Base-by-base conservation (phyloP, 257 asterid genomes). In the Solanum appendiculatum region DNA sequence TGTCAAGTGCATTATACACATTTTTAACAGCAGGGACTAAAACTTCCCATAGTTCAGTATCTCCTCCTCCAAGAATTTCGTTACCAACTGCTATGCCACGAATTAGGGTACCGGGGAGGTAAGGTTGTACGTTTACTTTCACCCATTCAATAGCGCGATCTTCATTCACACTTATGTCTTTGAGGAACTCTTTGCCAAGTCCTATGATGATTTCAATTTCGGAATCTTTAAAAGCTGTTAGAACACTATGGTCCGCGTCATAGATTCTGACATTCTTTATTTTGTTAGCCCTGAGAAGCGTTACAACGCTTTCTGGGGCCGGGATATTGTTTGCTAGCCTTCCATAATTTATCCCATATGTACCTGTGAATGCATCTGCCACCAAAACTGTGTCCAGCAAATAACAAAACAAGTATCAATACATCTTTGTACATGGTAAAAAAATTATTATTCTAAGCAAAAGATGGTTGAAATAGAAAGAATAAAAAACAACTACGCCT, bases 1-100 rank as follows among this genome's bases (percentile, higher is more conserved):
- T 89, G 1, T 86, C 84, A 15, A 94, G 98, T 88, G 99, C 99
- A 16, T 56, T 74, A 82, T 96, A 91, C 64, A 96, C 97, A 88
- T 94, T 96, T 70, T 87, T 91, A 37, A 91, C 98, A 0, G 98
- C 99, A 0, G 98, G 98, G 15, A 94, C 93, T 3, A 96, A 93
- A 3, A 91, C 99, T 89, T 95, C 99, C 98, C 96, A 93, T 0
- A 95, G 88, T 42, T 91, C 94, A 5, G 73, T 31, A 44, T 90
- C 92, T 4, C 20, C 46, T 33, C 97, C 93, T 0, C 98, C 99
- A 0, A 95, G 94, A 33, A 96, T 81, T 92, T 96, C 98, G 29
- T 96, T 96, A 1, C 98, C 99, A 5, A 96, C 98, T 0, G 98
- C 98, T 4, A 96, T 94, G 34, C 99, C 99, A 7, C 85, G 83